phyloP scores from a whole-genome alignment of 2,329 filamentous ascomycete genomes.

The Colletotrichum filicis region DNA sequence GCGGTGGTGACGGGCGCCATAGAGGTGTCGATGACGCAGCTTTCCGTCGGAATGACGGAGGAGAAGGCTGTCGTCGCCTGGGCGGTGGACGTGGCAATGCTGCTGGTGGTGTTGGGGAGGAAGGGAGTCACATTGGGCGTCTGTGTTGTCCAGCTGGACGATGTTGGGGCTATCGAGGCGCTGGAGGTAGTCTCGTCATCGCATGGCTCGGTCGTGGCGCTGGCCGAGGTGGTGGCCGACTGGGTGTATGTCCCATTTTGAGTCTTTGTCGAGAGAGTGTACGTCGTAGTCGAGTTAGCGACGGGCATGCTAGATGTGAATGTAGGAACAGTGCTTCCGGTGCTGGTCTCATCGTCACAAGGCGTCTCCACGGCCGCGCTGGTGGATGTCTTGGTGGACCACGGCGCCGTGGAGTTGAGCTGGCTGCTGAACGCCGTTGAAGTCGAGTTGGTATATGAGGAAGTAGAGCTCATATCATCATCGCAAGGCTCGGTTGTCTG shows the following conservation, averaged over 20 bases:
- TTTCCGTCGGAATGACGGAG: slow-evolving; percentile 9
- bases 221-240: background rate
- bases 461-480: slow-evolving; percentile 7
- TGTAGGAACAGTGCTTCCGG: background rate
- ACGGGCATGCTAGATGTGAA: background rate
- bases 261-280: background rate
- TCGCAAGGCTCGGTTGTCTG: slow-evolving; percentile 17
- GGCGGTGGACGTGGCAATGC: background rate
- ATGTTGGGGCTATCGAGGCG: background rate
- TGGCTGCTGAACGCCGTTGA: background rate
- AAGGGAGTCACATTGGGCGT: slow-evolving; percentile 10
- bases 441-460: background rate
- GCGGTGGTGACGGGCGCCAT: slow-evolving; percentile 45
- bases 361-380: background rate
- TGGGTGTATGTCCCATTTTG: background rate
- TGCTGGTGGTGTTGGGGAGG: slow-evolving; percentile 1
- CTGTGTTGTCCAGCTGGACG: slow-evolving; percentile 3
- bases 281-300: background rate
- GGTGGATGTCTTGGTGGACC: background rate
- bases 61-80: slow-evolving; percentile 21
- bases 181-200: background rate
- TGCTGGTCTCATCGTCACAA: background rate
- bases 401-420: background rate
- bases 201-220: background rate
- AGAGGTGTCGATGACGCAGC: slow-evolving; percentile 47